Conservation (phyloP, 306 rosid genomes). For the Vigna trinervia region DNA sequence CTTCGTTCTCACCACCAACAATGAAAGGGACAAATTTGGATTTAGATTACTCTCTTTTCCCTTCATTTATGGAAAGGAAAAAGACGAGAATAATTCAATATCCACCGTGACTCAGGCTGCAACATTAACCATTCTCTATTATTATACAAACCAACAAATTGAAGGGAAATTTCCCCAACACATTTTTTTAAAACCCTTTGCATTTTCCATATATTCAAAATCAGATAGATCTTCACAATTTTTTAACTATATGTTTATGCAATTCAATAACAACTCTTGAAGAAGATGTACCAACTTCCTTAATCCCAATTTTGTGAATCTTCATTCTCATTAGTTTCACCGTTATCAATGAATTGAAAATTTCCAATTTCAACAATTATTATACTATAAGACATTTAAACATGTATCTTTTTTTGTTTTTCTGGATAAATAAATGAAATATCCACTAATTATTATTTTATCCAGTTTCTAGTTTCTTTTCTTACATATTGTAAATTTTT, state of each 20-base stretch:
- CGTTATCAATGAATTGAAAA: too few relatives aligned
- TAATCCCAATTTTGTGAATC: too few relatives aligned
- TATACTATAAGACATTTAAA: too few relatives aligned
- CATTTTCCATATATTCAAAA: not conserved
- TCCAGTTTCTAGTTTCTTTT: too few relatives aligned
- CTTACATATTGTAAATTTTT: too few relatives aligned
- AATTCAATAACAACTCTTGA: too few relatives aligned
- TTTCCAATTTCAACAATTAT: too few relatives aligned
- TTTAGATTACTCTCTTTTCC: slow-evolving; percentile 16
- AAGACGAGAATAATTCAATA: not conserved
- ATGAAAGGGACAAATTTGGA: slow-evolving; percentile 14
- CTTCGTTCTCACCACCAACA: slow-evolving; percentile 34
- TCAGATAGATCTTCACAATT: not conserved
- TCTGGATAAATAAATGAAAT: too few relatives aligned
- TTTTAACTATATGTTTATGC: not conserved
- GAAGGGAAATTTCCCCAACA: not conserved
- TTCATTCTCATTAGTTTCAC: too few relatives aligned
- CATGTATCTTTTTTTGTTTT: too few relatives aligned
- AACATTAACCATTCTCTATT: not conserved
- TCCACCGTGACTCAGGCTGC: slow-evolving; percentile 25
- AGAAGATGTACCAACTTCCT: too few relatives aligned
- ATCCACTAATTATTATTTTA: too few relatives aligned
- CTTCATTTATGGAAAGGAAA: slow-evolving; percentile 1
- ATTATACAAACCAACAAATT: not conserved
- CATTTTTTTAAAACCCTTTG: not conserved